These are phyloP conservation scores for Amoeboaphelidium protococcarum DNA, from an alignment of 371 early-diverging fungal species.

Conservation along the genomic window DNA sequence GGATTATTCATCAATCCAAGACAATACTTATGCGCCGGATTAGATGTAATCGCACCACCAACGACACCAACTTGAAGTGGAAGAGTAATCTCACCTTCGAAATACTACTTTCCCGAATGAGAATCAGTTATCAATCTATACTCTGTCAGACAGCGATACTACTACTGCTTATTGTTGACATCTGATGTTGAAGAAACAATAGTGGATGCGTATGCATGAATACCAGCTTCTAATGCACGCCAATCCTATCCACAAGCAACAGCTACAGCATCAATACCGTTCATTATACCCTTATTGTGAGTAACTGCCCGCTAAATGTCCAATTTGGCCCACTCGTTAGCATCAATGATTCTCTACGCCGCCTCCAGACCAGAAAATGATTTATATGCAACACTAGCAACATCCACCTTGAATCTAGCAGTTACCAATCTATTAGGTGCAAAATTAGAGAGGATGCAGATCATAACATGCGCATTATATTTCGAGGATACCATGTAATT, in stretches of 20 bases:
- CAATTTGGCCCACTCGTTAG: slow-evolving; percentile 30
- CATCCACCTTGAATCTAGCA: background rate
- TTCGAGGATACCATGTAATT: background rate
- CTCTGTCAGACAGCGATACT: slow-evolving; percentile 7
- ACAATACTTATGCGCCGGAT: background rate
- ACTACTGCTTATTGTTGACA: too few relatives aligned
- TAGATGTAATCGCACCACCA: background rate
- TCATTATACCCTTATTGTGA: slow-evolving; percentile 48
- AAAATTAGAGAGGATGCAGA: too few relatives aligned
- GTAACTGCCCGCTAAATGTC: slow-evolving; percentile 35
- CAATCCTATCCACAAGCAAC: slow-evolving; percentile 41
- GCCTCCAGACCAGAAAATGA: slow-evolving; percentile 20
- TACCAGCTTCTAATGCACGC: too few relatives aligned
- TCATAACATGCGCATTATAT: background rate
- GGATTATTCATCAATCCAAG: background rate
- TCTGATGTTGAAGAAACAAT: too few relatives aligned
- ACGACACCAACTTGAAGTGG: background rate
- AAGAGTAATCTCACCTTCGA: background rate
- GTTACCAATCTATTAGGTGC: too few relatives aligned
- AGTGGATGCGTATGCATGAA: too few relatives aligned
- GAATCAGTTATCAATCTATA: slow-evolving; percentile 30
- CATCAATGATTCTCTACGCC: slow-evolving; percentile 26
- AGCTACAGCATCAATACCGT: slow-evolving; percentile 19
- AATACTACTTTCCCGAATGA: slow-evolving; percentile 22
- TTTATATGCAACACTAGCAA: slow-evolving; percentile 25